Evolutionary conservation across 331 rosid genomes (phyloP), one percentile per base, ranked within the genome.

Genomic region (Malus hybrid): DNA sequence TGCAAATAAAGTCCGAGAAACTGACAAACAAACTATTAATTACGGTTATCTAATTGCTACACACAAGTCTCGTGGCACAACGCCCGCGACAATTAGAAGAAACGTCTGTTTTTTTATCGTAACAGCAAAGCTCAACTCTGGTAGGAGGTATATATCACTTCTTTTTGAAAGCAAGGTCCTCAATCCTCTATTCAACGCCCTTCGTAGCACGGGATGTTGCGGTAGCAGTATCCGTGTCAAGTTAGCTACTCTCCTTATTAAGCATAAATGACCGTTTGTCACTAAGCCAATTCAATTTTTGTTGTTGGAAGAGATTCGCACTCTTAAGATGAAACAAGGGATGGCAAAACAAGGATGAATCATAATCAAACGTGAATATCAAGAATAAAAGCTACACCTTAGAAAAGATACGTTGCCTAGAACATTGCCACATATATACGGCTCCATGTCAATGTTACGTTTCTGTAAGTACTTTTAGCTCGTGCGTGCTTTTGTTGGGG

Each of bases 41-140:
- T 68, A 0, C 14, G 5, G 63, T 18, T 39, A 18, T 16, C 3
- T 22, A 72, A 39, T 72, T 72, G 67, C 42, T 22, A 16, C 16
- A 36, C 24, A 39, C 6, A 60, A 26, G 18, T 73, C 29, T 60
- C 57, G 20, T 36, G 26, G 22, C 15, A 58, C 66, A 72, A 73
- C 1, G 46, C 18, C 55, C n/a, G 56, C 56, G n/a, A 28, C 36
- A 3, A 28, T 62, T 60, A 62, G 36, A 62, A 28, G 66, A 62
- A 62, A 62, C 66, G 36, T 28, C 80, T 29, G 65, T 24, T 33
- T 39, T 66, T 68, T 73, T 71, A 83, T 83, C 33, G 53, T 18
- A 69, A 79, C 82, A 76, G 78, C 46, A 66, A 53, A 80, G 71
- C 87, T 72, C 16, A 74, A 55, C 78, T 64, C 44, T 28, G 84